Base-by-base conservation (phyloP, 2,329 filamentous ascomycete species). In the Magnaporthiopsis poae region DNA sequence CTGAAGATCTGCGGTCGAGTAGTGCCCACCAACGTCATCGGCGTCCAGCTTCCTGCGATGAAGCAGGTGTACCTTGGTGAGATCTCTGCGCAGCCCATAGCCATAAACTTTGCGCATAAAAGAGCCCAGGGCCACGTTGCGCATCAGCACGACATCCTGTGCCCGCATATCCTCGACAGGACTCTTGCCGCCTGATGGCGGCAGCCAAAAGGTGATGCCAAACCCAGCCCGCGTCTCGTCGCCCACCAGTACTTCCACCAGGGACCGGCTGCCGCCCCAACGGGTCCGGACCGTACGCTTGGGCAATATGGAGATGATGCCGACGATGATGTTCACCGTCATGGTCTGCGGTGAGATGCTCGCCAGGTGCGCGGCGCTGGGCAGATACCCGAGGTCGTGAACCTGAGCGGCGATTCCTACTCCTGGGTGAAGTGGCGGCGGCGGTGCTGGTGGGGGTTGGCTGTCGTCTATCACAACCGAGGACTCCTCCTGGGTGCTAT, bases 151-250 rank as follows among this genome's bases (percentile, higher is more conserved):
- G 1, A 96, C 85, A 73, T 98, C 92, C 71, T 89, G 88, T 0
- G 86, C 79, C 62, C 88, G 82, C 39, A 96, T 77, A 0, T 73
- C 76, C 1, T 78, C 74, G 12, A 84, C 71, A 2, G 72, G 70
- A 36, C 74, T 73, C 13, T 68, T 63, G 18, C 65, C 66, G 3
- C 76, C 68, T 79, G 75, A 60, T 5, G 25, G 21, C 15, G 52
- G 69, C 1, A 96, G 79, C 94, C 94, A 98, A 74, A 96, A 92
- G 2, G 90, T 93, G 66, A 97, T 81, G 35, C 83, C 86, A 77
- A 97, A 96, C 2, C 89, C 90, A 0, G 90, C 86, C 69, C 83
- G 86, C 0, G 92, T 96, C 65, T 96, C 90, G 75, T 98, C 94
- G 5, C 90, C 93, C 0, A 97, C 86, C 0, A 93, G 80, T 2